phyloP scores from a whole-genome alignment of 768 basidiomycete genomes.

The Xerocomus potaroensis region DNA sequence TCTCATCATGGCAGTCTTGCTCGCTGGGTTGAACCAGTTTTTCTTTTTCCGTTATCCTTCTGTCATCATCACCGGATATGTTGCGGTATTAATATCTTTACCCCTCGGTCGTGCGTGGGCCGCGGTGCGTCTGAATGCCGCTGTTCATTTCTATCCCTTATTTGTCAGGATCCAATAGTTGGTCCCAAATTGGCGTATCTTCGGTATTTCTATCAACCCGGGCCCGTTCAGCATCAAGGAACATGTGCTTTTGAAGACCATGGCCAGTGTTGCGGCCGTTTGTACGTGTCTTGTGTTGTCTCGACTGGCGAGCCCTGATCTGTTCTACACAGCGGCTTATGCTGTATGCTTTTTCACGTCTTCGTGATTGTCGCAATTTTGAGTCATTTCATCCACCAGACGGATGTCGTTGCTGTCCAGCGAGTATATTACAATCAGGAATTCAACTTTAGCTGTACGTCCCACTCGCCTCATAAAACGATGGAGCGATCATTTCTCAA shows the following conservation, averaged over 20 bases:
- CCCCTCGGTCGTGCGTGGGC: slow-evolving; percentile 67
- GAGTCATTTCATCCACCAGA: slow-evolving; percentile 24
- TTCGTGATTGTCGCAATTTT: neutral
- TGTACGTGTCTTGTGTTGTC: slow-evolving; percentile 14
- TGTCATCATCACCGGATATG: slow-evolving; percentile 42
- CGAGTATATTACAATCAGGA: slow-evolving; percentile 50
- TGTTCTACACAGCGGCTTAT: slow-evolving; percentile 18
- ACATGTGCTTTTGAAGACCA: slow-evolving; percentile 67
- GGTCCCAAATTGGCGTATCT: slow-evolving; percentile 48
- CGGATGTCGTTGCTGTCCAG: slow-evolving; percentile 73
- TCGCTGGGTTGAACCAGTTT: slow-evolving; percentile 75
- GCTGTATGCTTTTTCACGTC: slow-evolving; percentile 9
- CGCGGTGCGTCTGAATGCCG: no score
- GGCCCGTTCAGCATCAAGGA: slow-evolving; percentile 78
- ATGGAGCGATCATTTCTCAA: no score
- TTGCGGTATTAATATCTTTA: slow-evolving; percentile 70
- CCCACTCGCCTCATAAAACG: neutral
- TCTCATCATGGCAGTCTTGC: slow-evolving; percentile 52
- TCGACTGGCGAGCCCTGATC: neutral
- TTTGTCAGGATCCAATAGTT: no score
- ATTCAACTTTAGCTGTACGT: slow-evolving; percentile 37
- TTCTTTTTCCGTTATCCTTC: slow-evolving; percentile 69
- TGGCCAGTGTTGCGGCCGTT: slow-evolving; percentile 46
- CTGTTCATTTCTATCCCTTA: no score
- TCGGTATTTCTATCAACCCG: slow-evolving; percentile 63